Base-by-base conservation (phyloP, 2,329 filamentous ascomycete genomes). In the Exophiala bonariae region DNA sequence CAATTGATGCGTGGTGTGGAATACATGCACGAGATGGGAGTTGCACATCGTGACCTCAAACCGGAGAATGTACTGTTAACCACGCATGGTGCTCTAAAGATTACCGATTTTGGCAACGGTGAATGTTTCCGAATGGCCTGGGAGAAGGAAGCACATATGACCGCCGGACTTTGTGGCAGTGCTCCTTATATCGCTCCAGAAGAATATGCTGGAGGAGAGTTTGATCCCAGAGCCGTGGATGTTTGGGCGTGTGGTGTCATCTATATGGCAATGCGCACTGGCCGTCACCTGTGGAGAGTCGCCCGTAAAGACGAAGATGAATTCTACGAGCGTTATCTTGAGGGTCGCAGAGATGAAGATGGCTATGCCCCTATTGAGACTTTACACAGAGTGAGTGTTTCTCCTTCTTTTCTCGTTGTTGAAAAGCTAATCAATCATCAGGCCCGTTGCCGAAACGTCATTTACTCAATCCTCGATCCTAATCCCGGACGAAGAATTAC, bases 81-180 rank as follows among this genome's bases (percentile, higher is more conserved):
- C 3, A 93, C 88, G 0, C 89, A 91, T 56, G 93, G 93, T 48
- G 88, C 84, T 11, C 81, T 99, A 59, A 99, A 99, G 65, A 99
- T 99, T 56, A 97, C 93, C 20, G 93, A 99, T 67, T 99, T 99
- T 61, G 93, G 93, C 54, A 99, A 99, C 61, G 93, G 93, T 62
- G 93, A 99, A 70, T 99, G 93, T 70, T 99, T 99, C 79, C 86
- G 93, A 46, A 97, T 97, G 92, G 93, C 93, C 2, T 99, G 93
- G 93, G 93, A 99, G 69, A 93, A 90, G 44, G 91, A 97, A 67
- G 87, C 93, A 16, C 93, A 97, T 69, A 96, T 97, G 91, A 96
- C 95, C 3, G 92, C 90, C 32, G 93, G 93, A 34, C 82, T 99
- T 10, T 99, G 93, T 67, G 93, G 93, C 32, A 96, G 91, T 11